A percentile compares a stretch with the other conserved stretches of the same genome.
Evolutionary conservation across 192 early-diverging fungal species (phyloP).

Genomic region (Linnemannia schmuckeri): DNA sequence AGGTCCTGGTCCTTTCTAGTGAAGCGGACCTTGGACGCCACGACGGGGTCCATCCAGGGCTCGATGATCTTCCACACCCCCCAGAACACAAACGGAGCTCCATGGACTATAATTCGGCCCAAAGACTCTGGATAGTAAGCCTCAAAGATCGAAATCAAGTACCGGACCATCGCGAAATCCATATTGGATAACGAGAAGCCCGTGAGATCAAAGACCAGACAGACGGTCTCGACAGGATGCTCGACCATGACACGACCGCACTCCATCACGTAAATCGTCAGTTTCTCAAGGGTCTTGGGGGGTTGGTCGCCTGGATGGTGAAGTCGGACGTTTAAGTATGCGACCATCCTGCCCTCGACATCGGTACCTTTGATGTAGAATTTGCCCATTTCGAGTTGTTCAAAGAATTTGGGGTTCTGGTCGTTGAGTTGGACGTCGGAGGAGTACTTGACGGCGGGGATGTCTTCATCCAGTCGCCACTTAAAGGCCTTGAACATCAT

Average conservation of each 20-base stretch:
- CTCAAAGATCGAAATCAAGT: conserved; percentile 80
- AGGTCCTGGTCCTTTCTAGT: conserved; percentile 71
- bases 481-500: conserved; percentile 80
- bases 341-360: conserved; percentile 47
- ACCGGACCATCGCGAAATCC: conserved; percentile 81
- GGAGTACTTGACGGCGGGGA: conserved; percentile 63
- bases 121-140: conserved; percentile 91
- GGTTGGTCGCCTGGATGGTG: conserved; percentile 66
- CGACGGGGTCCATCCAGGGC: conserved; percentile 90
- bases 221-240: conserved; percentile 74
- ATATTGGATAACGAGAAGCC: conserved; percentile 82
- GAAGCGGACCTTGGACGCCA: conserved; percentile 85
- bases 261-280: conserved; percentile 79
- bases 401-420: conserved; percentile 38
- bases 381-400: conserved; percentile 60
- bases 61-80: conserved; percentile 86
- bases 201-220: conserved; percentile 86
- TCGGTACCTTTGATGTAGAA: conserved; percentile 61
- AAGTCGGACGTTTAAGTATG: conserved; percentile 57
- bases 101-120: conserved; percentile 81
- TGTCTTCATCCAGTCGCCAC: conserved; percentile 79
- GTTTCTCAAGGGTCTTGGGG: conserved; percentile 70
- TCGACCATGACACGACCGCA: conserved; percentile 69
- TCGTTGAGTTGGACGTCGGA: conserved; percentile 71
- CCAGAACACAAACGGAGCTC: conserved; percentile 89